Percentiles rank a stretch among this genome's conserved stretches.
Conservation (phyloP, 306 rosid species). For the Sechiopsis laciniata region DNA sequence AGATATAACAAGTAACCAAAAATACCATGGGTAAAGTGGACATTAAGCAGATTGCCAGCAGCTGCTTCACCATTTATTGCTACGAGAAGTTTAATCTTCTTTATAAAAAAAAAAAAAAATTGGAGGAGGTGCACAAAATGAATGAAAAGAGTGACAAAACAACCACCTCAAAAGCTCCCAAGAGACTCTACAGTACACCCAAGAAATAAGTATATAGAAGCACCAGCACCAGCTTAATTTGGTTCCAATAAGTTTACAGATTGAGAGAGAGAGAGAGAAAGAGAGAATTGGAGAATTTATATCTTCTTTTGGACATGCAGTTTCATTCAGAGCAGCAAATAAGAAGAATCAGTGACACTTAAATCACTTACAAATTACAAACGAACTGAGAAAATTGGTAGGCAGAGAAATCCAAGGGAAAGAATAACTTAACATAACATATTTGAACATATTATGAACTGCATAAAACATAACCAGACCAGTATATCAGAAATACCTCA, state of each 20-base stretch:
- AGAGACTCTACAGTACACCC: not conserved
- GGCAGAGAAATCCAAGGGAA: not conserved
- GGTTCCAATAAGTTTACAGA: not conserved
- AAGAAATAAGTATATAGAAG: not conserved
- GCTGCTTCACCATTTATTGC: constrained; percentile 2
- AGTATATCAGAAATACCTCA: constrained; percentile 41
- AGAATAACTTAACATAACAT: not conserved
- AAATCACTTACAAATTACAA: not conserved
- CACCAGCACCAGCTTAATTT: not conserved
- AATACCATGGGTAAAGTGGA: not conserved
- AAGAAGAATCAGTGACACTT: not conserved
- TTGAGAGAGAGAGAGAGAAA: not conserved
- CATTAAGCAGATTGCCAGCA: not conserved
- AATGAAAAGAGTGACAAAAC: not conserved
- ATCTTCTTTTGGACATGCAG: not conserved
- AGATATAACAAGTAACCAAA: not conserved
- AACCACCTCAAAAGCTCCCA: not conserved
- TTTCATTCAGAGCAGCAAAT: constrained; percentile 2
- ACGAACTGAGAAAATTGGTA: not conserved
- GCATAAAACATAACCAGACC: not conserved
- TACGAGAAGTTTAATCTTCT: not conserved
- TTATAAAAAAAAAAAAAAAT: not conserved
- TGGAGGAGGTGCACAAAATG: not conserved
- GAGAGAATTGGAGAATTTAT: not conserved
- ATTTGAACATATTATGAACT: not conserved